A percentile compares a stretch with the other conserved stretches of the same genome.
These are phyloP conservation scores for Aspergillus amoenus DNA, from an alignment of 2,329 filamentous ascomycete genomes.

Conservation along the genomic window DNA sequence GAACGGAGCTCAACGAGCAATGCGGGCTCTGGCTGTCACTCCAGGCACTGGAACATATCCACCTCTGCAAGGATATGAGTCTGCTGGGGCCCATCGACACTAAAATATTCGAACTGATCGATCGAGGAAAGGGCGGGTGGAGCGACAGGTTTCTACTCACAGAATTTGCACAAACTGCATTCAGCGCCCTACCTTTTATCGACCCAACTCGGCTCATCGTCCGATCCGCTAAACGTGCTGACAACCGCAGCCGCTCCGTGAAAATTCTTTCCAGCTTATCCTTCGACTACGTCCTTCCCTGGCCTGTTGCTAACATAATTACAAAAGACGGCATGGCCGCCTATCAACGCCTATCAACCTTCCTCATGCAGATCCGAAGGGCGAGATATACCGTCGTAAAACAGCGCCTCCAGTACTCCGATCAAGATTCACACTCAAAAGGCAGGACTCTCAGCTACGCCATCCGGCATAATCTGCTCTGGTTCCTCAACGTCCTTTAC, in stretches of 20 bases:
- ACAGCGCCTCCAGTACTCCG: constrained; percentile 37
- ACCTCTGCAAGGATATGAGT: constrained; percentile 73
- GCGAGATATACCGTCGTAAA: constrained; percentile 66
- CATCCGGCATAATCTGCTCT: constrained; percentile 68
- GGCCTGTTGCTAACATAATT: constrained; percentile 70
- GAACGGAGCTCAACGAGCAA: constrained; percentile 64
- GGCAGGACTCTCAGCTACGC: constrained; percentile 37
- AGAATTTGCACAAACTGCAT: constrained; percentile 72
- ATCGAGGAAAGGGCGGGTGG: constrained; percentile 63
- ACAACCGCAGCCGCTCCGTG: constrained; percentile 58
- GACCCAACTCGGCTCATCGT: constrained; percentile 65
- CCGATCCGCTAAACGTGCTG: constrained; percentile 46
- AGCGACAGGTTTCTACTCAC: constrained; percentile 79
- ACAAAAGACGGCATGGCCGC: constrained; percentile 61
- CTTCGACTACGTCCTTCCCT: constrained; percentile 66
- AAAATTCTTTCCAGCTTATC: constrained; percentile 62
- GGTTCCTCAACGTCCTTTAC: constrained; percentile 74
- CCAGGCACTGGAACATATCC: constrained; percentile 68
- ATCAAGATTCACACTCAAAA: constrained; percentile 28
- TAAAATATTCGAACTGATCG: constrained; percentile 73
- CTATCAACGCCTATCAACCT: constrained; percentile 72
- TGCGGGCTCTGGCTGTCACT: constrained; percentile 68
- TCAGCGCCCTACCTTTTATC: constrained; percentile 53
- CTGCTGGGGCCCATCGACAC: constrained; percentile 65
- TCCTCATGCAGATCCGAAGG: constrained; percentile 75